phyloP scores from a whole-genome alignment of 768 basidiomycete genomes.

The Lactarius sp. region DNA sequence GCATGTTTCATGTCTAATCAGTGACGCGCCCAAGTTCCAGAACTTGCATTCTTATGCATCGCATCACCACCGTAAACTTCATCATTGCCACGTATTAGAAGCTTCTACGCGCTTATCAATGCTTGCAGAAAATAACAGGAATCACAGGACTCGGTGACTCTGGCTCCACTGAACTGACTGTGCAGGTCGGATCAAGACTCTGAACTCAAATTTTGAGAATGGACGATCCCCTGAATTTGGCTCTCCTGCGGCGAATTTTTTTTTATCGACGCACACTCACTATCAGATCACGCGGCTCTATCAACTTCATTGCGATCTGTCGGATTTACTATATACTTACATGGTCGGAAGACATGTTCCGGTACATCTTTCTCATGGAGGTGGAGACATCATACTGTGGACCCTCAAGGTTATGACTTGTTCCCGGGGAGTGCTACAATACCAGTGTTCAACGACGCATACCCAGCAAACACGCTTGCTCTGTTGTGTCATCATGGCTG shows the following conservation, averaged over 20 bases:
- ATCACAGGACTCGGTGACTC: neutral
- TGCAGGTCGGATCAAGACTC: neutral
- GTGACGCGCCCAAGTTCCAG: neutral
- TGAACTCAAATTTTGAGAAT: neutral
- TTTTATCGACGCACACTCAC: neutral
- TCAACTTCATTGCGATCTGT: neutral
- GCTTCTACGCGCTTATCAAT: neutral
- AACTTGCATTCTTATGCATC: neutral
- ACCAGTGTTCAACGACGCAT: neutral
- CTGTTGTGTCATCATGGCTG: neutral
- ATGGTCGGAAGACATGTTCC: neutral
- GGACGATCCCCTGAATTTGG: neutral
- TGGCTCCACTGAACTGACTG: neutral
- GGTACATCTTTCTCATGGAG: neutral
- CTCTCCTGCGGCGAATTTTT: neutral
- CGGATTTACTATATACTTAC: neutral
- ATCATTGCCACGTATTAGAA: neutral
- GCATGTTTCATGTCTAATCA: neutral
- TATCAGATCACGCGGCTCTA: neutral
- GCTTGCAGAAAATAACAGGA: neutral
- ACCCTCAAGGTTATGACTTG: neutral
- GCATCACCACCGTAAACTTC: neutral
- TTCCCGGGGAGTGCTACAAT: neutral
- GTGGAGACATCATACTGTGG: neutral
- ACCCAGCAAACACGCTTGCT: neutral